Base-by-base conservation (phyloP, 768 basidiomycete genomes). In the Kwoniella europaea region DNA sequence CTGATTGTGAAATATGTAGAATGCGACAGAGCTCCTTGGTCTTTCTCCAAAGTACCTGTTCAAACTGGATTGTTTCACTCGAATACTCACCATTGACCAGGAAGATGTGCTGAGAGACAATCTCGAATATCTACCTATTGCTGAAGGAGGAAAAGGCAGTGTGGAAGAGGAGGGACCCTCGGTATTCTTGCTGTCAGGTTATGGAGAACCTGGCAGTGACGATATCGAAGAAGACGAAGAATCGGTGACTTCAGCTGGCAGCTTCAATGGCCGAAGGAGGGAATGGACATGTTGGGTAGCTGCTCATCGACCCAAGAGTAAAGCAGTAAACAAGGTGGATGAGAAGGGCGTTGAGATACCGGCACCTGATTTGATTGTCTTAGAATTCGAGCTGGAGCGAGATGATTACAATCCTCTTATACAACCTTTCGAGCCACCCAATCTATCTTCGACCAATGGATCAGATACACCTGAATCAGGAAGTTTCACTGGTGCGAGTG, bases 301-400 rank as follows among this genome's bases (percentile, higher is more conserved):
- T 9, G 82, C 82, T 46, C 82, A 84, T 73, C 74, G 80, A 41
- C 82, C 82, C 13, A 78, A 80, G 35, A 80, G 81, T 44, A 60
- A 74, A 15, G 20, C 61, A 6, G 76, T 76, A 74, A 66, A 79
- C 18, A 75, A 78, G 43, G 70, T 71, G 15, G 82, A 82, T 59
- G 71, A 68, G 13, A 29, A 74, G 5, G 91, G 90, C 88, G 88
- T 77, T 88, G 89, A 6, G 84, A n/a, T 79, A 63, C 55, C 75
- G 50, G 56, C 71, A 5, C 79, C 79, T 12, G 84, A 82, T 66
- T 78, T 90, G 59, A 87, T 92, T 72, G 86, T 92, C 27, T 86
- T 93, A 82, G 92, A 94, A 79, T 91, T 93, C 72, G 92, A 94
- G 79, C 86, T 92, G 24, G 91, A 92, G 78, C 82, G 85, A 41